Evolutionary conservation across 345 rosid genomes (phyloP).

Genomic region (Citrus inodora): DNA sequence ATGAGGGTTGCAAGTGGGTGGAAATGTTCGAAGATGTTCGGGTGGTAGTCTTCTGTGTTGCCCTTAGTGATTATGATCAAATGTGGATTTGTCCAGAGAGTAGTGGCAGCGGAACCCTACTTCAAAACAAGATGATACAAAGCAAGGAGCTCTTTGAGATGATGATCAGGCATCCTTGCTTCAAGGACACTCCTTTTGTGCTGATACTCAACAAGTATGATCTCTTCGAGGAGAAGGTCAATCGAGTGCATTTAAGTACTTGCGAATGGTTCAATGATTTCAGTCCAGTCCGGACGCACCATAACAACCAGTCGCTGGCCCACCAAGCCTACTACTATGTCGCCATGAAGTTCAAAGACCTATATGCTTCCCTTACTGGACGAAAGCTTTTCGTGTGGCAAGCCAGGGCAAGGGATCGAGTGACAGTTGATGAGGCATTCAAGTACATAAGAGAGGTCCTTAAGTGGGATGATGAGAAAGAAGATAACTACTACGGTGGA

Average conservation of each 20-base stretch:
- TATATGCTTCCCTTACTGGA: conserved; percentile 68
- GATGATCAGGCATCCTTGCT: conserved; percentile 81
- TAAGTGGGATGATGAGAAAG: conserved; percentile 97
- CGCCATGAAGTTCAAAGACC: conserved; percentile 92
- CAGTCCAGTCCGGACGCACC: conserved; percentile 63
- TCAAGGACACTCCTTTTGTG: conserved; percentile 75
- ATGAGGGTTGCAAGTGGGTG: conserved; percentile 98
- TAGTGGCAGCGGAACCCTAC: conserved; percentile 46
- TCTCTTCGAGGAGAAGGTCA: conserved; percentile 80
- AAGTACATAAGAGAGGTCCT: conserved; percentile 90
- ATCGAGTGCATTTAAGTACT: conserved; percentile 50
- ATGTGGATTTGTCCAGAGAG: conserved; percentile 45
- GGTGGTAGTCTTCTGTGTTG: conserved; percentile 74
- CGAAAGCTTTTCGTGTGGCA: conserved; percentile 95
- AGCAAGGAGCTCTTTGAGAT: conserved; percentile 86
- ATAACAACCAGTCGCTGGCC: conserved; percentile 67
- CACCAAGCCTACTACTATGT: conserved; percentile 93
- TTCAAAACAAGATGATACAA: conserved; percentile 82
- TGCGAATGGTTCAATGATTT: conserved; percentile 94
- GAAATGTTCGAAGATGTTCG: conserved; percentile 98
- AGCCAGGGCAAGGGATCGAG: conserved; percentile 73
- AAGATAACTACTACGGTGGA: conserved; percentile 61
- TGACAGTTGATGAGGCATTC: conserved; percentile 74
- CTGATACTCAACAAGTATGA: conserved; percentile 92
- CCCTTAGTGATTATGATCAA: conserved; percentile 88